Evolutionary conservation across 1,139 yeast genomes (phyloP).

Genomic region (Meyerozyma carpophila): DNA sequence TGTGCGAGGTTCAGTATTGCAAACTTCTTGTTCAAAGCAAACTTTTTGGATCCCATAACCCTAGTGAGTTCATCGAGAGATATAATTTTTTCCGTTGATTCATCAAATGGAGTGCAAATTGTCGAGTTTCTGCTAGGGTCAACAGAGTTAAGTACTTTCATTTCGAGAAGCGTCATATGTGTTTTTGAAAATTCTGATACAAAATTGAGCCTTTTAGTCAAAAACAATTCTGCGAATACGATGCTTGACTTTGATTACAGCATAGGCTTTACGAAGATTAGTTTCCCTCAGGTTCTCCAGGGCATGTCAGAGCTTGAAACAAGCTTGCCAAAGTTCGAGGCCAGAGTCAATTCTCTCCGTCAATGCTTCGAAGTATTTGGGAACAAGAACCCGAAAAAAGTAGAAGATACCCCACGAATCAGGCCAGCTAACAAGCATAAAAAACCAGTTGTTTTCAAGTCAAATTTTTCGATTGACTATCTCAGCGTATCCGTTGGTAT

Average conservation of each 20-base stretch:
- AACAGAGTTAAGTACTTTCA: neutral
- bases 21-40: neutral
- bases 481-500: conserved; percentile 29
- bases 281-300: conserved; percentile 23
- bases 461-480: conserved; percentile 29
- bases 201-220: neutral
- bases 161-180: neutral
- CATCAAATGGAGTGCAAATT: neutral
- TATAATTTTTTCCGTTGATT: neutral
- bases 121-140: neutral
- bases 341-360: conserved; percentile 10
- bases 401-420: too few species aligned
- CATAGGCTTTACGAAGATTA: conserved; percentile 18
- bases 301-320: conserved; percentile 15
- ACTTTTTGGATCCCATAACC: neutral
- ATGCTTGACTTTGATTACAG: neutral
- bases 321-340: conserved; percentile 9
- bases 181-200: neutral
- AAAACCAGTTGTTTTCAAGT: conserved; percentile 16
- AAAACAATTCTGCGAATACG: neutral
- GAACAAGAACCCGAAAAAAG: too few species aligned
- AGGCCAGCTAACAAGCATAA: too few species aligned
- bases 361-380: too few species aligned
- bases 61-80: neutral
- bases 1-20: neutral